Evolutionary conservation across 2,329 filamentous ascomycete genomes (phyloP), one percentile per base, ranked within the genome.

Genomic region (Nothophaeocryptopus gaeumannii): DNA sequence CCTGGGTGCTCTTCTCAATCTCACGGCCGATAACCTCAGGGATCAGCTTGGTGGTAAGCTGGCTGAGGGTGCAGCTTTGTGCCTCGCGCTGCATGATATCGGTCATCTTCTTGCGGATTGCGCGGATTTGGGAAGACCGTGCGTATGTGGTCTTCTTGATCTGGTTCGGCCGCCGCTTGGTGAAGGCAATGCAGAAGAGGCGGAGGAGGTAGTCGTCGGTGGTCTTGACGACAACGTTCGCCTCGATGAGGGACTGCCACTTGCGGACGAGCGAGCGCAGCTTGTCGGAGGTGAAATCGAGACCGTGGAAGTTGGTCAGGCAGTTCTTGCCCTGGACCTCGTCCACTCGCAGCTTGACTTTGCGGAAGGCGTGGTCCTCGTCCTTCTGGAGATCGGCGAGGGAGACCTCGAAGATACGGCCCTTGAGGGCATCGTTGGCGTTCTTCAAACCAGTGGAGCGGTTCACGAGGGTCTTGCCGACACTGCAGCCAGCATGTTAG

Each of bases 71-170:
- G 85, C 90, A 95, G 80, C 82, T 89, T 67, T 88, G 83, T 59
- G 93, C 93, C 82, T 99, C 93, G 68, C 91, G 88, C 77, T 88
- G 84, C 77, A 99, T 97, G 78, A 99, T 97, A 79, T 99, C 93
- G 62, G 84, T 88, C 93, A 99, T 99, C 89, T 99, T 97, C 84
- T 91, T 93, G 78, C 93, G 88, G 77, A 99, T 99, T 67, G 88
- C 86, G 65, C 92, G 88, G 77, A 97, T 97, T 80, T 99, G 93
- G 62, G 93, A 97, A 62, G 89, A 90, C 63, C 86, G 86, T 66
- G 93, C 93, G 74, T 99, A 99, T 74, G 93, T 99, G 70, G 93
- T 99, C 88, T 97, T 99, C 88, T 96, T 96, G 83, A 99, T 92
- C 84, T 99, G 93, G 83, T 97, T 99, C 68, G 89, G 90, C 72